A percentile compares a stretch with the other conserved stretches of the same genome.
phyloP scores from a whole-genome alignment of 352 stramenopile genomes.

The Pythium aquatile region DNA sequence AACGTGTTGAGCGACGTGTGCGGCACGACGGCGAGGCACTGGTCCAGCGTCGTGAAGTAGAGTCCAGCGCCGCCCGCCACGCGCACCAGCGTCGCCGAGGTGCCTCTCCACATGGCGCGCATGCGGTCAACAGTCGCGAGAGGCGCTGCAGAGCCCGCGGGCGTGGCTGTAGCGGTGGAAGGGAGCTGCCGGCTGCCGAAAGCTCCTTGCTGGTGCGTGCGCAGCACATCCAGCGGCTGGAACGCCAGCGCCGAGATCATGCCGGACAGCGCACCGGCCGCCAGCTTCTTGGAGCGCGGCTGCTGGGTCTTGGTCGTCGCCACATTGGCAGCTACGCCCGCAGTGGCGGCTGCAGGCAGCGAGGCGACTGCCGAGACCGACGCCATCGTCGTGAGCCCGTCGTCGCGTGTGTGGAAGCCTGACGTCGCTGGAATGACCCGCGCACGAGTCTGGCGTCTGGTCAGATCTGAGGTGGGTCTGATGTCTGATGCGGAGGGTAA shows the following conservation, averaged over 20 bases:
- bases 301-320: constrained; percentile 5
- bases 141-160: not conserved
- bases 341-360: constrained; percentile 13
- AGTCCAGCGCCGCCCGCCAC: constrained; percentile 78
- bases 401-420: constrained; percentile 11
- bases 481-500: constrained; percentile 1
- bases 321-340: constrained; percentile 14
- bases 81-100: constrained; percentile 75
- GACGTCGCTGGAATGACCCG: constrained; percentile 11
- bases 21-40: constrained; percentile 55
- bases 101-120: constrained; percentile 81
- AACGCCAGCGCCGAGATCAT: constrained; percentile 83
- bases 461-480: constrained; percentile 9
- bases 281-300: constrained; percentile 70
- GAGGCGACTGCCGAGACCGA: constrained; percentile 4
- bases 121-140: constrained; percentile 29
- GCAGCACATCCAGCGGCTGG: constrained; percentile 83
- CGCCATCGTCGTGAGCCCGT: constrained; percentile 1
- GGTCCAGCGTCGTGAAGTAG: constrained; percentile 82
- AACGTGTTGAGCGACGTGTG: constrained; percentile 73
- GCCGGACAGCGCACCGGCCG: constrained; percentile 65
- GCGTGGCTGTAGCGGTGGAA: not conserved
- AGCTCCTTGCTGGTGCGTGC: constrained; percentile 80
- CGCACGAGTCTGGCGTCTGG: not conserved
- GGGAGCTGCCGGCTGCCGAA: constrained; percentile 37